Conservation (phyloP, 345 rosid species). For the Raphanus raphanistrum region DNA sequence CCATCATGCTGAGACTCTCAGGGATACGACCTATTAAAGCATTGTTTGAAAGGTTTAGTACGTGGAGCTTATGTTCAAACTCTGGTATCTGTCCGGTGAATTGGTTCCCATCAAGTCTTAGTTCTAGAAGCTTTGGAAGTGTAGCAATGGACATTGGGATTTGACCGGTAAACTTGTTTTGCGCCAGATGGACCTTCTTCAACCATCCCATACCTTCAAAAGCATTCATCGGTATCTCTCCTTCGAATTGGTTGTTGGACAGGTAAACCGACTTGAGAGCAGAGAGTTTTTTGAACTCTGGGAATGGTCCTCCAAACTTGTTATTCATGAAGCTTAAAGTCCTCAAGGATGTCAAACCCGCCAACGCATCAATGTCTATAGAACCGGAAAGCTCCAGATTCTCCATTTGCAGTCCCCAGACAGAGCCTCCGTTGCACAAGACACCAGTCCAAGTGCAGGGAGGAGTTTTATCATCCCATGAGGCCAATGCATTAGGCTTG, state of each 20-base stretch:
- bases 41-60: constrained; percentile 62
- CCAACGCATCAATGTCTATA: constrained; percentile 48
- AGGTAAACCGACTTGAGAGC: constrained; percentile 57
- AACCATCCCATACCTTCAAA: constrained; percentile 60
- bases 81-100: constrained; percentile 66
- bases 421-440: constrained; percentile 44
- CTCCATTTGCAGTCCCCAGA: constrained; percentile 75
- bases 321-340: constrained; percentile 70
- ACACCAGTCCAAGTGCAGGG: constrained; percentile 82
- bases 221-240: constrained; percentile 56
- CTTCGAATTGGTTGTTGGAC: constrained; percentile 63
- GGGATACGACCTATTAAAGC: constrained; percentile 67
- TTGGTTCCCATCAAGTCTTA: constrained; percentile 64
- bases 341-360: constrained; percentile 47
- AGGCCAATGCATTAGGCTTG: constrained; percentile 29
- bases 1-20: constrained; percentile 37
- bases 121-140: constrained; percentile 55
- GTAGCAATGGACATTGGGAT: constrained; percentile 61
- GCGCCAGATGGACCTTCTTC: constrained; percentile 58
- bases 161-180: constrained; percentile 58
- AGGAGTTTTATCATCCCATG: constrained; percentile 42
- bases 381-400: constrained; percentile 60
- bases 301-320: constrained; percentile 56
- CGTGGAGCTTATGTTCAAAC: constrained; percentile 40
- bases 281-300: constrained; percentile 51